phyloP scores from a whole-genome alignment of 1,284 basidiomycete species.

The Ceratobasidium sp. region DNA sequence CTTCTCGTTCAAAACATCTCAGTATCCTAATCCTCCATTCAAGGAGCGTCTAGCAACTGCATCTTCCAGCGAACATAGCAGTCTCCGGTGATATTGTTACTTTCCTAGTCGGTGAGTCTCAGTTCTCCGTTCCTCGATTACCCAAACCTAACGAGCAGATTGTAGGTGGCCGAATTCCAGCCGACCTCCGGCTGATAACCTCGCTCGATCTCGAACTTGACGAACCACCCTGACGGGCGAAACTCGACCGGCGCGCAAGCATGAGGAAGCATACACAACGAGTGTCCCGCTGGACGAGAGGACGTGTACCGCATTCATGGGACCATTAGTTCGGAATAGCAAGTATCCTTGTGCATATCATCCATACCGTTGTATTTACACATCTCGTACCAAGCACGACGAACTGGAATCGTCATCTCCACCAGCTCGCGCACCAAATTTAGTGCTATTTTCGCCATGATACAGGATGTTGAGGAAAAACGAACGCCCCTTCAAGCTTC shows the following conservation, averaged over 20 bases:
- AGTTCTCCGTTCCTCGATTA: slow-evolving; percentile 83
- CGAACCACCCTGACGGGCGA: slow-evolving; percentile 96
- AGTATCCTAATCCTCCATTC: not conserved
- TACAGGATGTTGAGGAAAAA: slow-evolving; percentile 96
- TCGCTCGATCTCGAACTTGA: slow-evolving; percentile 92
- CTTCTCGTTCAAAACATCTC: slow-evolving; percentile 32
- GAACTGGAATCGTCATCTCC: slow-evolving; percentile 89
- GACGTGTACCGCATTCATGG: slow-evolving; percentile 95
- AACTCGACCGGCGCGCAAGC: slow-evolving; percentile 85
- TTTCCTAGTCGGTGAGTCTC: slow-evolving; percentile 89
- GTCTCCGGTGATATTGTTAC: slow-evolving; percentile 95
- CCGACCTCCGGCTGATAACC: slow-evolving; percentile 87
- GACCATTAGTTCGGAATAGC: slow-evolving; percentile 95
- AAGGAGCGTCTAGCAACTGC: slow-evolving; percentile 80
- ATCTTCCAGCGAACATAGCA: slow-evolving; percentile 92
- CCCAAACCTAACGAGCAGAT: slow-evolving; percentile 59
- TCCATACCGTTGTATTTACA: slow-evolving; percentile 29
- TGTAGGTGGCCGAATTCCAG: slow-evolving; percentile 88
- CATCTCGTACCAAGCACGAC: slow-evolving; percentile 70
- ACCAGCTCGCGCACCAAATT: slow-evolving; percentile 94
- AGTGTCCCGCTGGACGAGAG: slow-evolving; percentile 89
- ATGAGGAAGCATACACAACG: slow-evolving; percentile 69
- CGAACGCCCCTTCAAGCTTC: slow-evolving; percentile 93
- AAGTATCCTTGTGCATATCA: slow-evolving; percentile 51
- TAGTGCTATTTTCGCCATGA: slow-evolving; percentile 98